Evolutionary conservation across 1,139 yeast species (phyloP).

Genomic region (Nakaseomyces kungkrabaensis): DNA sequence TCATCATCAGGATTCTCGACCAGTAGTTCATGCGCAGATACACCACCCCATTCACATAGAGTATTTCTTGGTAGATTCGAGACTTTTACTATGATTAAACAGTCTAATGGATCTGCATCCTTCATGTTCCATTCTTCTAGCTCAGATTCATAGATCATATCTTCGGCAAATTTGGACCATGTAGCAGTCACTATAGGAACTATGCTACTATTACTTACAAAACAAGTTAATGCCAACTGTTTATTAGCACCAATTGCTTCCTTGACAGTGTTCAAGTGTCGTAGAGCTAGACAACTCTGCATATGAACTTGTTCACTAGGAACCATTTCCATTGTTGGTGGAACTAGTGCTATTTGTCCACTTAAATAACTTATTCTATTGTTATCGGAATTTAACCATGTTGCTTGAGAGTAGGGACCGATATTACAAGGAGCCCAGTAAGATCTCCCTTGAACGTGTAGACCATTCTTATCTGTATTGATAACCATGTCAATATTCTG

Average conservation of each 20-base stretch:
- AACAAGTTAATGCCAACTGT: slow-evolving; percentile 46
- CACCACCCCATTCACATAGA: slow-evolving; percentile 69
- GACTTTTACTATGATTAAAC: slow-evolving; percentile 49
- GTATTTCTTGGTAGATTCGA: slow-evolving; percentile 60
- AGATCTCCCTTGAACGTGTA: slow-evolving; percentile 85
- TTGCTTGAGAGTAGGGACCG: slow-evolving; percentile 92
- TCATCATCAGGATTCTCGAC: slow-evolving; percentile 36
- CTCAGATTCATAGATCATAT: slow-evolving; percentile 15
- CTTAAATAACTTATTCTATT: slow-evolving; percentile 55
- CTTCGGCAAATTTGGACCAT: slow-evolving; percentile 31
- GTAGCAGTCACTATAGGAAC: slow-evolving; percentile 30
- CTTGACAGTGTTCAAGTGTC: slow-evolving; percentile 62
- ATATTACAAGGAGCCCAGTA: slow-evolving; percentile 98
- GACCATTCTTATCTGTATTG: slow-evolving; percentile 41
- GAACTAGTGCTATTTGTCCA: slow-evolving; percentile 85
- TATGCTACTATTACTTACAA: slow-evolving; percentile 33
- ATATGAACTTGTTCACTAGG: slow-evolving; percentile 20
- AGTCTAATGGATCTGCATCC: slow-evolving; percentile 23
- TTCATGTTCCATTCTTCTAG: slow-evolving; percentile 20
- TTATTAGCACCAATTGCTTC: slow-evolving; percentile 39
- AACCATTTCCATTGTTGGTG: slow-evolving; percentile 50
- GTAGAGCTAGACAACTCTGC: slow-evolving; percentile 51
- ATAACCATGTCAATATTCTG: slow-evolving; percentile 13
- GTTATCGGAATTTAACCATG: slow-evolving; percentile 36
- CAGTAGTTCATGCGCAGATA: slow-evolving; percentile 35